Percentiles rank a stretch among this genome's conserved stretches.
These are phyloP conservation scores for Priceomyces haplophilus DNA, from an alignment of 805 yeast species.

Conservation along the genomic window DNA sequence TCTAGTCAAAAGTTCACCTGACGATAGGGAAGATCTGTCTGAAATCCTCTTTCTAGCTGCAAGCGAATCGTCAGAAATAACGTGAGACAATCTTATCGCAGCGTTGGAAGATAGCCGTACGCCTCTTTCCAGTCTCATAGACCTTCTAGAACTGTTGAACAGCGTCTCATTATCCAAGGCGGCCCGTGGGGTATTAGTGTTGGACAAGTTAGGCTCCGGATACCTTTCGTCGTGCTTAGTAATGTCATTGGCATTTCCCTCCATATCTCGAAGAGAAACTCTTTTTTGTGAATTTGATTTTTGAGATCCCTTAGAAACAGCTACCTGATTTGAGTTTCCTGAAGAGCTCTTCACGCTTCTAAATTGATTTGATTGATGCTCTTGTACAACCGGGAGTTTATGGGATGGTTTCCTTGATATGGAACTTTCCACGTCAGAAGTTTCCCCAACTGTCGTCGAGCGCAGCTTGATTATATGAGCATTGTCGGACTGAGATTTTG, in stretches of 20 bases:
- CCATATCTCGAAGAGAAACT: neutral
- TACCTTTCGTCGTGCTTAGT: constrained; percentile 12
- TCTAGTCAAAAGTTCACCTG: constrained; percentile 29
- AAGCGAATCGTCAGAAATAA: neutral
- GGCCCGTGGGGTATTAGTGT: constrained; percentile 30
- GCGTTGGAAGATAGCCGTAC: neutral
- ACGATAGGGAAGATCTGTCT: constrained; percentile 20
- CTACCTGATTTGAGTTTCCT: too few relatives aligned
- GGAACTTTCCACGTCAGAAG: neutral
- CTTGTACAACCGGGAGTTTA: neutral
- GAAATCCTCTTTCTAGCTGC: constrained; percentile 2
- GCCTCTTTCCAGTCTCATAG: constrained; percentile 4
- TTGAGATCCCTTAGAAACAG: neutral
- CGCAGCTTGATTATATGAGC: neutral
- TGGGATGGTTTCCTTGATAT: neutral
- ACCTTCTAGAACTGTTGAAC: neutral
- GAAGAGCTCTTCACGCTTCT: neutral
- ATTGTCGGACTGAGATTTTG: neutral
- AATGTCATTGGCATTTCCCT: neutral
- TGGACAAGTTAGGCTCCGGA: constrained; percentile 20
- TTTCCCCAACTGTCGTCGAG: neutral
- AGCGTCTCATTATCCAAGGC: neutral
- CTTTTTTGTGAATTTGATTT: neutral
- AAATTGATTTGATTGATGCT: neutral
- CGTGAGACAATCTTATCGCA: neutral